phyloP scores from a whole-genome alignment of 345 rosid genomes.

The Eucalyptus tenuipes region DNA sequence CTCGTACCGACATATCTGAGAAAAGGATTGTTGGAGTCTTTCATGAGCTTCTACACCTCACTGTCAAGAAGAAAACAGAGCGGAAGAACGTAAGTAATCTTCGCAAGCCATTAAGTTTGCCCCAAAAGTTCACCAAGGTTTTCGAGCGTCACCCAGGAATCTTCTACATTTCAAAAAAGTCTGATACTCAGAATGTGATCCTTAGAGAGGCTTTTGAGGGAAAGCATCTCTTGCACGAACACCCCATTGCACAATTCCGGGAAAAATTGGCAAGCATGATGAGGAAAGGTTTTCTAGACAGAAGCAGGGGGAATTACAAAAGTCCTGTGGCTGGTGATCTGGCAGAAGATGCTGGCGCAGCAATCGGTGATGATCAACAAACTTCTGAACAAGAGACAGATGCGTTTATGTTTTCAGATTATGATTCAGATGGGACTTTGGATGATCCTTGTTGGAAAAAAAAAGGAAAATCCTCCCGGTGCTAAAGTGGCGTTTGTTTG shows the following conservation, averaged over 20 bases:
- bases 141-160: slow-evolving; percentile 88
- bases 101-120: slow-evolving; percentile 48
- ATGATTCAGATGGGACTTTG: slow-evolving; percentile 8
- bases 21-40: slow-evolving; percentile 78
- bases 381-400: slow-evolving; percentile 18
- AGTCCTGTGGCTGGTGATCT: not conserved
- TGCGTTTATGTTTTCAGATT: slow-evolving; percentile 9
- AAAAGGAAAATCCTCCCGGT: not conserved
- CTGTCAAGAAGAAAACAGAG: slow-evolving; percentile 52
- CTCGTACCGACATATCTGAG: slow-evolving; percentile 71
- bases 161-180: slow-evolving; percentile 57
- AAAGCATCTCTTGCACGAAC: slow-evolving; percentile 31
- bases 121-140: slow-evolving; percentile 79
- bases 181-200: slow-evolving; percentile 61
- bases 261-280: slow-evolving; percentile 34
- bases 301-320: slow-evolving; percentile 50
- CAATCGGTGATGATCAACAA: not conserved
- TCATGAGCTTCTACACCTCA: slow-evolving; percentile 86
- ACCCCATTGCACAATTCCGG: slow-evolving; percentile 44
- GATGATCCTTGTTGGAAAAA: not conserved
- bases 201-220: slow-evolving; percentile 70
- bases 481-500: not conserved
- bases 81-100: slow-evolving; percentile 75
- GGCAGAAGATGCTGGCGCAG: not conserved
- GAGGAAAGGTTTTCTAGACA: slow-evolving; percentile 51